Base-by-base conservation (phyloP, 139 green algal genomes). In the Micractinium sp. region DNA sequence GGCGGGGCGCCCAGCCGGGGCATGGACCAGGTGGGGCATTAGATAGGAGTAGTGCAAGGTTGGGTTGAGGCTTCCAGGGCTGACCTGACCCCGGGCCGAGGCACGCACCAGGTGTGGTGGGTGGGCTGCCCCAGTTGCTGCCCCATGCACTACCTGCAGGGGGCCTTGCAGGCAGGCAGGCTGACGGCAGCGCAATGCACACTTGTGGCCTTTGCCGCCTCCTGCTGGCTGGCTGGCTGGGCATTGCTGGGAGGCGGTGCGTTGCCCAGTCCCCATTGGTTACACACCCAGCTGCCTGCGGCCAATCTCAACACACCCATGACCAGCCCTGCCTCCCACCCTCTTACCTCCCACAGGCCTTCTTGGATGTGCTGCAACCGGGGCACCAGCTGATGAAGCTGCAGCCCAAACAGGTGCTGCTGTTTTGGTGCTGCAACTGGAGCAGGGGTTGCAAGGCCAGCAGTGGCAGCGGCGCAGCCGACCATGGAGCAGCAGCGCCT, bases 341-440 rank as follows among this genome's bases (percentile, higher is more conserved):
- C 47, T 56, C 7, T 56, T 27, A 23, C 29, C 20, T 20, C 5
- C 7, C 89, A 38, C 74, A 96, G 94, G 81, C 96, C 14, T 97
- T 97, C 56, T 91, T 87, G 36, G 92, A 96, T 27, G 95, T 96
- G 69, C 96, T 97, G 76, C 85, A 81, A 3, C 89, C 92, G 0
- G 91, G 96, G 47, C 81, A 93, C 77, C 94, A 96, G 94, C 93
- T 98, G 23, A 91, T 97, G 41, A 92, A 90, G 1, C 92, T 92
- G 13, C 91, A 97, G 81, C 95, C 95, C 0, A 80, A 80, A 35
- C 74, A 80, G 74, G 74, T 56, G 47, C 47, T n/a, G 47, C 47
- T 56, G 47, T 27, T 27, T 23, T 71, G 63, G 7, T 71, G 19
- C 63, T 71, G 47, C 9, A 9, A 9, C 12, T 71, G 63, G 3